Conservation (phyloP, 164 flowering plant species). For the Hamamelis virginiana region DNA sequence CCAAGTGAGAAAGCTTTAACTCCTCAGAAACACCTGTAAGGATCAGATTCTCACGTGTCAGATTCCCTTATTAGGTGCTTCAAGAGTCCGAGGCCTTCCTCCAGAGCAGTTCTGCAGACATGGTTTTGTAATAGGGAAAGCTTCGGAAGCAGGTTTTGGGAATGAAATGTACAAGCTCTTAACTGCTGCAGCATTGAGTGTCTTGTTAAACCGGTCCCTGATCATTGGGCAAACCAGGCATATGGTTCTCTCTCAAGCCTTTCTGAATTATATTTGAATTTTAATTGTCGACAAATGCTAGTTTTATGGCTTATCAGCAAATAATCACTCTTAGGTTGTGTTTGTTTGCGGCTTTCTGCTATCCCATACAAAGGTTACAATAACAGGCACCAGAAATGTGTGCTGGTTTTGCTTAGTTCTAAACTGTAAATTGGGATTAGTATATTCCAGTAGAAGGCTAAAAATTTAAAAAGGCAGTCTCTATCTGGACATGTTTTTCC, state of each 20-base stretch:
- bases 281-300: background rate
- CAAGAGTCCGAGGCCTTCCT: slow-evolving; percentile 65
- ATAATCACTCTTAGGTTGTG: background rate
- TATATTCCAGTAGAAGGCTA: background rate
- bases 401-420: background rate
- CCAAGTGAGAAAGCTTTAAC: background rate
- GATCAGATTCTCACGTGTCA: slow-evolving; percentile 18
- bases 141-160: slow-evolving; percentile 97
- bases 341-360: background rate
- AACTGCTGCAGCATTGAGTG: slow-evolving; percentile 79
- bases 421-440: background rate
- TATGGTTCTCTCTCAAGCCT: slow-evolving; percentile 88
- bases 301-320: background rate
- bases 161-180: slow-evolving; percentile 98
- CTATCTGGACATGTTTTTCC: background rate
- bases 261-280: slow-evolving; percentile 33
- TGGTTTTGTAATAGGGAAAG: slow-evolving; percentile 92
- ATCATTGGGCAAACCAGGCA: slow-evolving; percentile 99
- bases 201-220: slow-evolving; percentile 87
- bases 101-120: slow-evolving; percentile 82
- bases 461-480: background rate
- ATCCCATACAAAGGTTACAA: background rate
- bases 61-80: slow-evolving; percentile 61
- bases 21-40: background rate
- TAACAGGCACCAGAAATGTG: background rate